phyloP scores from a whole-genome alignment of 768 basidiomycete genomes.

The Kwoniella dendrophila region DNA sequence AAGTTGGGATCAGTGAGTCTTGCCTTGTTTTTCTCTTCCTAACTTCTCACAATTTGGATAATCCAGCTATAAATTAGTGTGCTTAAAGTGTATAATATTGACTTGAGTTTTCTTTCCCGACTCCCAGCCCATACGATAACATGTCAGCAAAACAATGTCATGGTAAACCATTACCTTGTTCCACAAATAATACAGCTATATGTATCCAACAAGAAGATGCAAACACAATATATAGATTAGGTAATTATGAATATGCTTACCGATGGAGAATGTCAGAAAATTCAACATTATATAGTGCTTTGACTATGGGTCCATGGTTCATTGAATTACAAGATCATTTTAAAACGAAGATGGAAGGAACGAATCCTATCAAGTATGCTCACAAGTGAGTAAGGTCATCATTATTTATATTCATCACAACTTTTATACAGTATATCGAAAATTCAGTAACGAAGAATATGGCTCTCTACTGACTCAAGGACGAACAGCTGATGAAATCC shows the following conservation, averaged over 20 bases:
- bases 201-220: conserved; percentile 36
- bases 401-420: too few species aligned
- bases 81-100: too few species aligned
- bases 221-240: conserved; percentile 35
- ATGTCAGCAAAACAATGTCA: conserved; percentile 46
- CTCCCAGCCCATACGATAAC: conserved; percentile 39
- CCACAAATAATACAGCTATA: conserved; percentile 30
- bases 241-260: conserved; percentile 38
- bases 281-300: conserved; percentile 32
- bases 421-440: neutral
- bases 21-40: neutral
- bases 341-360: conserved; percentile 11
- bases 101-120: neutral
- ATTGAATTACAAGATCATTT: conserved; percentile 34
- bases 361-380: conserved; percentile 22
- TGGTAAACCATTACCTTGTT: conserved; percentile 37
- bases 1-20: conserved; percentile 42
- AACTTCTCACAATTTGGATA: neutral
- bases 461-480: too few species aligned
- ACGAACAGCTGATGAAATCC: neutral
- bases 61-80: too few species aligned
- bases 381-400: conserved; percentile 31
- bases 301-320: conserved; percentile 39
- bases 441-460: neutral
- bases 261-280: conserved; percentile 33